phyloP scores from a whole-genome alignment of 2,329 filamentous ascomycete genomes.

The Samsoniella hepiali region DNA sequence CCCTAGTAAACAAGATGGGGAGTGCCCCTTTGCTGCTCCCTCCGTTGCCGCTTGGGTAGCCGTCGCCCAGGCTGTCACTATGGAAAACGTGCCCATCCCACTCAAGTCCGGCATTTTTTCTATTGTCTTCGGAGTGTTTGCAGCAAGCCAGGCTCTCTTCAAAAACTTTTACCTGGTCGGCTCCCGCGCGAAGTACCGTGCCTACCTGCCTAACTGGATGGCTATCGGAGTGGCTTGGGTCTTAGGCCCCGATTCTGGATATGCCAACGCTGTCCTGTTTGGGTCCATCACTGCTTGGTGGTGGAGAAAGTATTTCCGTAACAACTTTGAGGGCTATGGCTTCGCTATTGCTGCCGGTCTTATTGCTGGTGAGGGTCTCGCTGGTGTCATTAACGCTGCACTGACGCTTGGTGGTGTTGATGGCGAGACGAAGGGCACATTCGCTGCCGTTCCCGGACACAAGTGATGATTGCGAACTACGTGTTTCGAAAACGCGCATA shows the following conservation, averaged over 20 bases:
- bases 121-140: constrained; percentile 51
- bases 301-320: constrained; percentile 52
- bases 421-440: constrained; percentile 19
- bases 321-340: constrained; percentile 52
- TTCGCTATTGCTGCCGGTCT: constrained; percentile 59
- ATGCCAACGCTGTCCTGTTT: constrained; percentile 57
- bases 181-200: constrained; percentile 49
- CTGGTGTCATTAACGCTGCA: constrained; percentile 57
- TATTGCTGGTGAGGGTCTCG: constrained; percentile 62
- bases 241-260: constrained; percentile 50
- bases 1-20: constrained; percentile 37
- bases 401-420: constrained; percentile 34
- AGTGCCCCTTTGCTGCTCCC: constrained; percentile 59
- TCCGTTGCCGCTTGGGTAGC: constrained; percentile 65
- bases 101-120: constrained; percentile 53
- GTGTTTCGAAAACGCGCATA: no score
- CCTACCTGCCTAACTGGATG: constrained; percentile 63
- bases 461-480: not conserved
- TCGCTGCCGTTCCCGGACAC: constrained; percentile 21
- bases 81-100: constrained; percentile 54
- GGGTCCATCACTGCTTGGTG: constrained; percentile 50
- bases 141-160: constrained; percentile 48
- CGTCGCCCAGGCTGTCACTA: constrained; percentile 59
- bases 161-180: constrained; percentile 54
- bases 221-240: constrained; percentile 58